Evolutionary conservation across 2,329 filamentous ascomycete genomes (phyloP).

Genomic region (Westerdykella aurantiaca): DNA sequence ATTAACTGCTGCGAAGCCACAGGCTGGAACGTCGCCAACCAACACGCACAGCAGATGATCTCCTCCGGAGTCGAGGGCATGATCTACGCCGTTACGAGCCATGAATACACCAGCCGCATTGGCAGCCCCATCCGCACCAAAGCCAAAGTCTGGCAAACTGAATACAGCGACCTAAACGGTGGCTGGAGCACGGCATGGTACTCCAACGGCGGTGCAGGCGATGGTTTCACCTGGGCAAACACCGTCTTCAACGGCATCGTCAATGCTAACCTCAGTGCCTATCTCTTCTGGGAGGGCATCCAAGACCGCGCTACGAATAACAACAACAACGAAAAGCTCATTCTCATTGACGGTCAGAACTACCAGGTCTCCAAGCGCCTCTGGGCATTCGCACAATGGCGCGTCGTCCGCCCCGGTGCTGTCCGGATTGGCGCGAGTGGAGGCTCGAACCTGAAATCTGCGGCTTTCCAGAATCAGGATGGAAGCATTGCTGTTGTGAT

Average conservation of each 20-base stretch:
- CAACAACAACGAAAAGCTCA: constrained; percentile 31
- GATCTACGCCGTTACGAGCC: constrained; percentile 39
- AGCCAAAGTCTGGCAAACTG: constrained; percentile 49
- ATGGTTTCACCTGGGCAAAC: constrained; percentile 53
- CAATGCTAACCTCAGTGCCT: constrained; percentile 46
- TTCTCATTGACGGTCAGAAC: constrained; percentile 31
- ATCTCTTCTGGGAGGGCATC: constrained; percentile 52
- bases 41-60: constrained; percentile 36
- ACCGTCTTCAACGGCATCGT: constrained; percentile 49
- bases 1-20: constrained; percentile 45
- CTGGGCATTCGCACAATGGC: constrained; percentile 41
- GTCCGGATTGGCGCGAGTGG: constrained; percentile 31
- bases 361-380: constrained; percentile 34
- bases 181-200: constrained; percentile 44
- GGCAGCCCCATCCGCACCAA: constrained; percentile 39
- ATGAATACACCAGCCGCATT: constrained; percentile 41
- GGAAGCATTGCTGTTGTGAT: constrained; percentile 26
- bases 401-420: constrained; percentile 38
- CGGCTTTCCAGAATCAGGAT: constrained; percentile 30
- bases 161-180: constrained; percentile 44
- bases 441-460: constrained; percentile 26
- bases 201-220: constrained; percentile 41
- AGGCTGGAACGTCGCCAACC: constrained; percentile 38
- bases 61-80: constrained; percentile 36
- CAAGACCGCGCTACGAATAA: constrained; percentile 38